Conservation (phyloP, 1,284 basidiomycete species). For the Puccinia horiana region DNA sequence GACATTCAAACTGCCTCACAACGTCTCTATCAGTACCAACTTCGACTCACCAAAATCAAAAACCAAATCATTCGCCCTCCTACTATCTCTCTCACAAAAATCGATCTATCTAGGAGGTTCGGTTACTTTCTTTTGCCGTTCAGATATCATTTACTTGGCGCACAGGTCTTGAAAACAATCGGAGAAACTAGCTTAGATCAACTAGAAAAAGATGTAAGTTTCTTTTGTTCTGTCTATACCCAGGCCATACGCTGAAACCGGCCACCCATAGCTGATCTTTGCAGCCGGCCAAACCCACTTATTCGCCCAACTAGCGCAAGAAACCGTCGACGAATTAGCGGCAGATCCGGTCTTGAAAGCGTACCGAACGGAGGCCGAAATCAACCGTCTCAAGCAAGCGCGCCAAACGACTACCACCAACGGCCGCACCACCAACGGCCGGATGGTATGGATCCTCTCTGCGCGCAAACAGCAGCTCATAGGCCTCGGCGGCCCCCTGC, state of each 20-base stretch:
- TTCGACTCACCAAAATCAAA: background rate
- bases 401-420: background rate
- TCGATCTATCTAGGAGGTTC: no score
- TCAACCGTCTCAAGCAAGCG: background rate
- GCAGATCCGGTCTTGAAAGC: background rate
- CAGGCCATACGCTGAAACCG: background rate
- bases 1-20: background rate
- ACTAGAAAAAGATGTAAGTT: background rate
- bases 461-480: background rate
- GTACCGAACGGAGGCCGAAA: background rate
- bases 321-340: background rate
- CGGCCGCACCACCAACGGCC: background rate
- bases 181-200: background rate
- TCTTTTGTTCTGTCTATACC: background rate
- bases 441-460: background rate
- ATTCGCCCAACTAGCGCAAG: background rate
- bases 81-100: background rate
- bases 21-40: background rate
- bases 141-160: background rate
- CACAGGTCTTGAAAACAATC: background rate
- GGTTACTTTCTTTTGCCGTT: background rate
- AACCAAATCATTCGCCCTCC: background rate
- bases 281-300: background rate
- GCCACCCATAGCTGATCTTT: background rate
- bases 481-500: background rate